Conservation (phyloP, 257 asterid species). For the Cordia subcordata region DNA sequence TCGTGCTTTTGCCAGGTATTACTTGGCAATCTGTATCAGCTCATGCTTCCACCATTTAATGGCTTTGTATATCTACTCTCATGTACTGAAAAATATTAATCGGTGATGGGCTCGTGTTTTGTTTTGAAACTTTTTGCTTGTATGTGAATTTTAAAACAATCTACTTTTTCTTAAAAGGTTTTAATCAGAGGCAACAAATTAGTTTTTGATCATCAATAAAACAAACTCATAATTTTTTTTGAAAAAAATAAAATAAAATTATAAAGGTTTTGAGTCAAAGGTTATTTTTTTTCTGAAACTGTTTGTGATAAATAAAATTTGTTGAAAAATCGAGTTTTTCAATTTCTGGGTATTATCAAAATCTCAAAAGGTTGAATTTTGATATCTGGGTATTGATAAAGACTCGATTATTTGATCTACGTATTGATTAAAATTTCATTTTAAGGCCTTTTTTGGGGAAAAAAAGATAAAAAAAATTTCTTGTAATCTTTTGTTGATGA, state of each 20-base stretch:
- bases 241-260: conserved; percentile 11
- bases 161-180: neutral
- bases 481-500: neutral
- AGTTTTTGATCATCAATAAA: conserved; percentile 25
- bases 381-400: conserved; percentile 31
- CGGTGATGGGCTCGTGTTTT: too few species aligned
- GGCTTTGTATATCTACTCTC: too few species aligned
- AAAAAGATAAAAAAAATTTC: neutral
- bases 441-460: conserved; percentile 10
- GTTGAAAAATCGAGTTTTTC: conserved; percentile 5
- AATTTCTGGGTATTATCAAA: conserved; percentile 24
- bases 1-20: too few species aligned
- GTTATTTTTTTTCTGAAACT: conserved; percentile 7
- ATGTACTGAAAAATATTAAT: too few species aligned
- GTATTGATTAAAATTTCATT: conserved; percentile 14
- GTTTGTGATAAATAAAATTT: conserved; percentile 8
- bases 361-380: conserved; percentile 28
- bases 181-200: too few species aligned
- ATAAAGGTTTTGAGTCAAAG: conserved; percentile 19
- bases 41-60: too few species aligned
- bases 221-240: conserved; percentile 19
- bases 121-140: too few species aligned
- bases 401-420: conserved; percentile 16
- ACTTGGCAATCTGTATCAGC: too few species aligned
- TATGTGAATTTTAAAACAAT: neutral